Conservation (phyloP, 116 monocot genomes). For the Papilionanthe hybrid region DNA sequence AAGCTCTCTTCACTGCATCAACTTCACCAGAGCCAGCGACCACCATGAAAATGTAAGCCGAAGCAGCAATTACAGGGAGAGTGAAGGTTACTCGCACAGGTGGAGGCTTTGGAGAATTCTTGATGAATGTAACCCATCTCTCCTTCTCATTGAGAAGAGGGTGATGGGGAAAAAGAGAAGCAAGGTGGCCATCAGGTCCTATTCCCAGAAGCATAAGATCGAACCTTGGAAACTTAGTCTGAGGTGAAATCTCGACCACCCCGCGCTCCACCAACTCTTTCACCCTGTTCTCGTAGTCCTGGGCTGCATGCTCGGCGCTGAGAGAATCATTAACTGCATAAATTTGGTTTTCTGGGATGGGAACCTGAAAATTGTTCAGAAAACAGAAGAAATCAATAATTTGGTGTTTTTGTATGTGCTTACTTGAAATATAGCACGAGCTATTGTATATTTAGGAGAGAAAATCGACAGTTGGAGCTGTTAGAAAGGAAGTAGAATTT, state of each 20-base stretch:
- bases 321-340: constrained; percentile 82
- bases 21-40: constrained; percentile 63
- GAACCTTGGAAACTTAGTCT: constrained; percentile 61
- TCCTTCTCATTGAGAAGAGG: constrained; percentile 52
- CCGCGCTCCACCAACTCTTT: constrained; percentile 46
- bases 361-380: constrained; percentile 43
- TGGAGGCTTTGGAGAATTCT: constrained; percentile 86
- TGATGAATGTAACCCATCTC: constrained; percentile 78
- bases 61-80: constrained; percentile 75
- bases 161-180: constrained; percentile 83
- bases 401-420: no score
- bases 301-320: constrained; percentile 69
- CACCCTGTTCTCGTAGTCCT: constrained; percentile 62
- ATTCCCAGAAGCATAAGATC: constrained; percentile 93
- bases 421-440: neutral
- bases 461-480: neutral
- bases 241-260: constrained; percentile 27
- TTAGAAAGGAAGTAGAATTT: neutral
- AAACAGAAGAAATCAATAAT: neutral
- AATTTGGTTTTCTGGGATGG: constrained; percentile 63
- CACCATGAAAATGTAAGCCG: constrained; percentile 72
- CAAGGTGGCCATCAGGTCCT: constrained; percentile 94
- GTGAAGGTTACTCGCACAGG: constrained; percentile 91
- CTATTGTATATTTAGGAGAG: neutral
- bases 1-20: constrained; percentile 49